These are phyloP conservation scores for Carallia brachiata DNA, from an alignment of 345 rosid species.

Conservation along the genomic window DNA sequence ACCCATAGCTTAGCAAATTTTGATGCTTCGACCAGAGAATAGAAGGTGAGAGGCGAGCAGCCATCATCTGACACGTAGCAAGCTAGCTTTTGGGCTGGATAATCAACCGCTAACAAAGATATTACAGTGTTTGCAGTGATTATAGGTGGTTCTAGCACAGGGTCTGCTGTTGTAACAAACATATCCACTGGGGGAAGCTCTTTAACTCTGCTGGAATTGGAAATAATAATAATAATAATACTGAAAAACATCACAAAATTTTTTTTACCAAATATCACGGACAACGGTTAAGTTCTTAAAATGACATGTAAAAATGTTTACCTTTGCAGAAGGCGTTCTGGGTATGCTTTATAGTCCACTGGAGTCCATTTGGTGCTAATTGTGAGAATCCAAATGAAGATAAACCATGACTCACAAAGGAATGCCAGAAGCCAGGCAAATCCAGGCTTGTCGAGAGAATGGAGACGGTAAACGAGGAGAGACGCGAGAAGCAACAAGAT, in stretches of 20 bases:
- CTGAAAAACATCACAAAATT: not conserved
- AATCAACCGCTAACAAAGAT: constrained; percentile 55
- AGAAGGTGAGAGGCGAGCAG: constrained; percentile 56
- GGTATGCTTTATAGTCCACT: constrained; percentile 37
- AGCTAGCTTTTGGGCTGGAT: constrained; percentile 49
- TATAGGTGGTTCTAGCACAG: constrained; percentile 45
- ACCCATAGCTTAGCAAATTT: constrained; percentile 72
- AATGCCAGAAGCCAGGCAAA: constrained; percentile 57
- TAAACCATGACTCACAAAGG: constrained; percentile 58
- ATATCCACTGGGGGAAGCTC: constrained; percentile 63
- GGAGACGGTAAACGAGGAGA: constrained; percentile 39
- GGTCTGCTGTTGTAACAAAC: constrained; percentile 55
- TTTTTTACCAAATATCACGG: too few relatives aligned
- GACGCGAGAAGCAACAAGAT: constrained; percentile 35
- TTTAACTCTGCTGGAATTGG: constrained; percentile 27
- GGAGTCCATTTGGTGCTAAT: constrained; percentile 59
- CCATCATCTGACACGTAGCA: constrained; percentile 59
- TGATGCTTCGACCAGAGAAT: constrained; percentile 56
- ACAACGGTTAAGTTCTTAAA: too few relatives aligned
- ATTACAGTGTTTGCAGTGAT: constrained; percentile 49
- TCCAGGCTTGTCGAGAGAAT: constrained; percentile 36
- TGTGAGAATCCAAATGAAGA: constrained; percentile 47
- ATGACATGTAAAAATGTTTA: not conserved
- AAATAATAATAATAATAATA: not conserved
- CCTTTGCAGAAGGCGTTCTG: constrained; percentile 45